Evolutionary conservation across 1,284 basidiomycete species (phyloP), one percentile per base, ranked within the genome.

Genomic region (Mycena sp.): DNA sequence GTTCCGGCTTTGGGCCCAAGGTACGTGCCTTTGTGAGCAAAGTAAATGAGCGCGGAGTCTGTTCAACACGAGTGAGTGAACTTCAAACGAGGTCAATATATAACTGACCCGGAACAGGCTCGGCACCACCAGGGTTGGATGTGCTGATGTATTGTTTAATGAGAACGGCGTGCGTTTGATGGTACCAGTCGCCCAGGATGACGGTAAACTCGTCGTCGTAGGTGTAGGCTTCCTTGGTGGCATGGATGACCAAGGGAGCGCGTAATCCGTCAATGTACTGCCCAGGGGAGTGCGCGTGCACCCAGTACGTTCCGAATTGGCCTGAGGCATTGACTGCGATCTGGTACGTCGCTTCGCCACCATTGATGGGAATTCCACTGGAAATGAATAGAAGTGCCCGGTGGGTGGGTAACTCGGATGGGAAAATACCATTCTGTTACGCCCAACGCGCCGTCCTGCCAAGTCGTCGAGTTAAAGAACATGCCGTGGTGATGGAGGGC

Each of bases 191-290:
- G 11, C 87, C 85, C 1, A 98, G 80, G 51, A 95, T 77, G 67
- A 99, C 81, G 14, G 93, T 96, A 79, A 88, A 96, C 71, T 99
- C 97, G 44, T 92, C 94, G 77, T 99, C 96, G 78, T 98, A 99
- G 0, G 81, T 71, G 74, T 90, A 85, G 1, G 78, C 80, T 72
- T 92, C 89, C 68, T 76, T 82, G 29, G 77, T 73, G 12, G 82
- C 89, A 71, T 93, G 91, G 55, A 98, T 86, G 52, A 96, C 75
- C 23, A 95, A 75, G 1, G 95, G 91, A 0, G 91, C 83, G 7
- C 94, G 89, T 6, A 96, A 83, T 14, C 94, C 94, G 69, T 96
- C 94, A 46, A 93, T 89, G 69, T 96, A 96, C 83, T 95, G 93
- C 25, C 94, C 94, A 82, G 89, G 71, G 44, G 84, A 74, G 72